phyloP scores from a whole-genome alignment of 2,329 filamentous ascomycete genomes.

The Neoarthrinium moseri region DNA sequence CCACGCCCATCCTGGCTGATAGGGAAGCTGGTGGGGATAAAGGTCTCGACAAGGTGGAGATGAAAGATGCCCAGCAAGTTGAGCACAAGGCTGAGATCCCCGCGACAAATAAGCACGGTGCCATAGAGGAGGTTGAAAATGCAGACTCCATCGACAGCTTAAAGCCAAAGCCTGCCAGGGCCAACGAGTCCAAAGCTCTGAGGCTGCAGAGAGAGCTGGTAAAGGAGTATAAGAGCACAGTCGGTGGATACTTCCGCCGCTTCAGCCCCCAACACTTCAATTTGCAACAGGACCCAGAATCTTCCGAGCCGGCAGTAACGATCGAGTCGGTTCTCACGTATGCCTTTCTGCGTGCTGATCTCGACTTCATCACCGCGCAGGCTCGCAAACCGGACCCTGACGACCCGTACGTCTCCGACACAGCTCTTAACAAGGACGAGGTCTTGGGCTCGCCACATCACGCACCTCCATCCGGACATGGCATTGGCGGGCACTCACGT shows the following conservation, averaged over 20 bases:
- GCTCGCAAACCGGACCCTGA: conserved; percentile 75
- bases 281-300: conserved; percentile 30
- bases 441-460: conserved; percentile 65
- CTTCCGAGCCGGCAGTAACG: conserved; percentile 46
- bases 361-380: conserved; percentile 91
- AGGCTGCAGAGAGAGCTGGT: conserved; percentile 71
- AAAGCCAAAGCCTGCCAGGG: conserved; percentile 46
- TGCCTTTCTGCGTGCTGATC: conserved; percentile 88
- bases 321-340: conserved; percentile 83
- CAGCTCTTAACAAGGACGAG: conserved; percentile 81
- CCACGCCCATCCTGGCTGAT: conserved; percentile 16
- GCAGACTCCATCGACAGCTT: conserved; percentile 35
- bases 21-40: conserved; percentile 29
- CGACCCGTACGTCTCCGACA: conserved; percentile 69
- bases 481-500: conserved; percentile 71
- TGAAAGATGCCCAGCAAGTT: conserved; percentile 48
- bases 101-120: conserved; percentile 27
- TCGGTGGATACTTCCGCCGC: conserved; percentile 91
- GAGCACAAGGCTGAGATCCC: conserved; percentile 35
- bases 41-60: conserved; percentile 42
- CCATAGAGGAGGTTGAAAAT: conserved; percentile 35
- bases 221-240: conserved; percentile 74
- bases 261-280: conserved; percentile 81
- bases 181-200: conserved; percentile 58
- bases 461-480: conserved; percentile 52